Evolutionary conservation across 2,329 filamentous ascomycete species (phyloP), one percentile per base, ranked within the genome.

Genomic region (Ascosphaera acerosa): DNA sequence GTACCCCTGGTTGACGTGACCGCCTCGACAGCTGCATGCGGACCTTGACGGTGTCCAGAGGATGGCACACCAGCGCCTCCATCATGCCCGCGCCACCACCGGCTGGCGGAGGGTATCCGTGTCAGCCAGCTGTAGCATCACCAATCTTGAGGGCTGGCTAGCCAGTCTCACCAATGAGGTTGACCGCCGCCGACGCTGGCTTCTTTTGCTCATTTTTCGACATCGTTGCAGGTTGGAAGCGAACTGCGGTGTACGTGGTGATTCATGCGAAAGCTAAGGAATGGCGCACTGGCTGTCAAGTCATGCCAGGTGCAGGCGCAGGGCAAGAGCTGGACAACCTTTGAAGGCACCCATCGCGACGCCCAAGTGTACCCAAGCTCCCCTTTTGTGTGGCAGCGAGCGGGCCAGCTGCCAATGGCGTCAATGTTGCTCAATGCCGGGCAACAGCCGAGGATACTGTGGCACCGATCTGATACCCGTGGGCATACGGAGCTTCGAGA

Each of bases 21-120:
- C 87, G 70, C 41, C 75, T 67, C 34, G 87, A 94, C 36, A 97
- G 73, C 59, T 97, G 87, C 89, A 97, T 97, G 43, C 87, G 81
- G 38, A 97, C 87, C 66, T 97, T 92, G 61, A 94, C 90, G 36
- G 82, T 92, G 54, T 92, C 80, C 76, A 39, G 66, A 38, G 87
- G 87, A 61, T 97, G 87, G 54, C 87, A 97, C 33, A 62, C 81
- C 38, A 97, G 70, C 30, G 87, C 87, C 58, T 97, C 87, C 82
- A 94, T 94, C 84, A 94, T 92, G 48, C 87, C 87, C 43, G 87
- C 87, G 54, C 80, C 80, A 50, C 87, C 87, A 50, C 87, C 87
- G 51, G 87, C 87, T 90, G 43, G 43, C 23, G 25, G 15, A 25
- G n/a, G n/a, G n/a, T n/a, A n/a, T n/a, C n/a, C n/a, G n/a, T 31